phyloP scores from a whole-genome alignment of 768 basidiomycete species.

The Vararia minispora region DNA sequence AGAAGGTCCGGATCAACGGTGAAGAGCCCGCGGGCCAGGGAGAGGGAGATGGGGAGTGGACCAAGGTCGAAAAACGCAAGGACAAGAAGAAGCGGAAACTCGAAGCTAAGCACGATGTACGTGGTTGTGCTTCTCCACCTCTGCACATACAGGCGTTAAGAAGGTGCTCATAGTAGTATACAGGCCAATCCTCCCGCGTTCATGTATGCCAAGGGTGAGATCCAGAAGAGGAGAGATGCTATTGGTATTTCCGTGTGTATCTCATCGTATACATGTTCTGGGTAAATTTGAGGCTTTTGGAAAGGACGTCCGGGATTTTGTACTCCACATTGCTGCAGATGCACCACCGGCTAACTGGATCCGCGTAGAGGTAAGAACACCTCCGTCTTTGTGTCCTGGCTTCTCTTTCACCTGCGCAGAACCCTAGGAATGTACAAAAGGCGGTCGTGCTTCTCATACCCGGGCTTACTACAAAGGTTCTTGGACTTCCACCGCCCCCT shows the following conservation, averaged over 20 bases:
- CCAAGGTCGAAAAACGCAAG: constrained; percentile 62
- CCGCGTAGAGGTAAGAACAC: constrained; percentile 53
- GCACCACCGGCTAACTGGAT: constrained; percentile 84
- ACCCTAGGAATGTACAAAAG: constrained; percentile 61
- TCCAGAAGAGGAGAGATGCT: constrained; percentile 58
- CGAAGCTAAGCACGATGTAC: constrained; percentile 50
- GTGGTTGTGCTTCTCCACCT: constrained; percentile 21
- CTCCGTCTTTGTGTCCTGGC: neutral
- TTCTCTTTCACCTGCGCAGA: constrained; percentile 31
- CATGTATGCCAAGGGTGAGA: constrained; percentile 73
- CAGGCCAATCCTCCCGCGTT: constrained; percentile 59
- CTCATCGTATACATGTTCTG: neutral
- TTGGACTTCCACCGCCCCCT: constrained; percentile 61
- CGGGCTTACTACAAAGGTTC: constrained; percentile 69
- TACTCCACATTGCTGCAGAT: constrained; percentile 73
- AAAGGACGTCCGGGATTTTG: constrained; percentile 83
- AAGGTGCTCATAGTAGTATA: constrained; percentile 9
- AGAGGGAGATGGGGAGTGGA: constrained; percentile 46
- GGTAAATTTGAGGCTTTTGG: neutral
- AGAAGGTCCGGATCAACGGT: no score
- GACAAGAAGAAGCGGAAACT: constrained; percentile 54
- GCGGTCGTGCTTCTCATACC: constrained; percentile 76
- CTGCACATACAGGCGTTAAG: constrained; percentile 6
- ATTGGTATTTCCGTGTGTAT: constrained; percentile 69
- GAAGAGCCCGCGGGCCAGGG: no score